Conservation (phyloP, 768 basidiomycete genomes). For the Gymnopilus dilepis region DNA sequence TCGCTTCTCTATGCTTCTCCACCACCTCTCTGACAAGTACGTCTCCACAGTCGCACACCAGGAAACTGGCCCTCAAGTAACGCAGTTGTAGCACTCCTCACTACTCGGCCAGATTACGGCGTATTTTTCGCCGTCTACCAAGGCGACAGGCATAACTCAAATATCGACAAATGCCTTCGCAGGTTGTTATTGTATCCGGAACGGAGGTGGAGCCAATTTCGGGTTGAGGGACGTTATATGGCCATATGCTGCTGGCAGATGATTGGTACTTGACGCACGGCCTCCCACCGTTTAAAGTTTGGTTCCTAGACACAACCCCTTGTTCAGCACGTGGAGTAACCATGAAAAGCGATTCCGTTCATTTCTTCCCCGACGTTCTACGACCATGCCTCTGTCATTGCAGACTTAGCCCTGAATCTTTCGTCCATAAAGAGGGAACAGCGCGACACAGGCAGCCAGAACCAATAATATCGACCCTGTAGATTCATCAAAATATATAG, state of each 20-base stretch:
- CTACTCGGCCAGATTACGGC: neutral
- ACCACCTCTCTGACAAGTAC: neutral
- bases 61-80: neutral
- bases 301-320: neutral
- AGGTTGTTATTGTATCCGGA: neutral
- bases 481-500: neutral
- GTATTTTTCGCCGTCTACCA: neutral
- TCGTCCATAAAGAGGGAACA: neutral
- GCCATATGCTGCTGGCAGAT: neutral
- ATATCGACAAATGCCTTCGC: neutral
- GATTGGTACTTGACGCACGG: neutral
- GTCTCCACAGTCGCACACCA: neutral
- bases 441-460: neutral
- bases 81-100: neutral
- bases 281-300: neutral
- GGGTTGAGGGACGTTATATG: neutral
- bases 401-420: neutral
- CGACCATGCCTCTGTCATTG: neutral
- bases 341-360: neutral
- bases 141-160: neutral
- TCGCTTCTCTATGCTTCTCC: no score
- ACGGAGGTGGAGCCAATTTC: neutral
- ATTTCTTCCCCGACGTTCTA: neutral
- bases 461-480: neutral
- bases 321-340: constrained; percentile 4